Base-by-base conservation (phyloP, 768 basidiomycete species). In the Termitomyces sp. region DNA sequence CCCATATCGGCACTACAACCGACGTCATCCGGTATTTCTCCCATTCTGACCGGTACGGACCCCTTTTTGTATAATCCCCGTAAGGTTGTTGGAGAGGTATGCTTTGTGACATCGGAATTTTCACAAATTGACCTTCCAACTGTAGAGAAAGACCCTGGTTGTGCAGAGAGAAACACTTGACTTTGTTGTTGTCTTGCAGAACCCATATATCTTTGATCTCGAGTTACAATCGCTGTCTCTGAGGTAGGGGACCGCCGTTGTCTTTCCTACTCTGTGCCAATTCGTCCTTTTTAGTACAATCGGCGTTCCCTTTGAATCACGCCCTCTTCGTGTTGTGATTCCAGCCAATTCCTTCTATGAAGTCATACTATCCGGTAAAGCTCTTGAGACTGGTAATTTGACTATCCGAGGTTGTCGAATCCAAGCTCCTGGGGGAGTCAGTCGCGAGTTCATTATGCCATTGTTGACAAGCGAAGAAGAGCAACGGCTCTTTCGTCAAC, bases 41-140 rank as follows among this genome's bases (percentile, higher is more conserved):
- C 86, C 2, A 77, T 88, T 52, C 73, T 89, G 4, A 76, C 79
- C 47, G 86, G 86, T 36, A 83, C 81, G 25, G 91, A 95, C 70
- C 89, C 92, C 1, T 98, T 98, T 74, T 76, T 98, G 60, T 97
- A 97, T 71, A 95, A 98, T 71, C 96, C 96, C 2, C 80, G 96
- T 60, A 86, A 83, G 69, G 73, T 82, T 7, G 72, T 79, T 36
- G 79, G 79, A 15, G 86, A 87, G 79, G 90, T 92, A 47, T 68
- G 79, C 64, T 34, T 59, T 9, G 15, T 36, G 37, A 52, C 15
- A 45, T 48, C n/a, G 20, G 29, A 12, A 14, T 15, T 29, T 56
- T 12, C 8, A 53, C 51, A 25, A 20, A 52, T 64, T 61, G 58
- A 60, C 43, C 25, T 32, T 31, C 42, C 29, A 40, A 31, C 53